Conservation (phyloP, 2,329 filamentous ascomycete species). For the Fusarium coicis region DNA sequence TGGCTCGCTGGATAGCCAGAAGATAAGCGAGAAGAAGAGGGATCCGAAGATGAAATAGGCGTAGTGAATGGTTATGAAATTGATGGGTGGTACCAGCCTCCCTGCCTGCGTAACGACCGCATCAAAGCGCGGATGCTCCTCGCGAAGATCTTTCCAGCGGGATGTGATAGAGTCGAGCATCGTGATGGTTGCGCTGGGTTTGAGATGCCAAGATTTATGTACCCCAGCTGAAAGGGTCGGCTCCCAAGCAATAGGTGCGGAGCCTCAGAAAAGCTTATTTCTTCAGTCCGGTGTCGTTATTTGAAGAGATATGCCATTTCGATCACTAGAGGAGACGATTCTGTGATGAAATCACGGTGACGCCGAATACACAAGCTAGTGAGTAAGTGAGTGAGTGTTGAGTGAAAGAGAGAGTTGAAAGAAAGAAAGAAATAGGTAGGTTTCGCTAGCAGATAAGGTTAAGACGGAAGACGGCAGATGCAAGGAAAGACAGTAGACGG, state of each 20-base stretch:
- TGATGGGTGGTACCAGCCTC: conserved; percentile 56
- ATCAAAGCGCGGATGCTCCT: conserved; percentile 34
- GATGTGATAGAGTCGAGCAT: conserved; percentile 36
- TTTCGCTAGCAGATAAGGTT: neutral
- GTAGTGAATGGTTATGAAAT: conserved; percentile 75
- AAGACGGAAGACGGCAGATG: neutral
- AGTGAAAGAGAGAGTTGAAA: neutral
- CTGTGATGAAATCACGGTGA: neutral
- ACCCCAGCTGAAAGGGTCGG: conserved; percentile 17
- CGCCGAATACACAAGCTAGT: neutral
- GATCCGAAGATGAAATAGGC: conserved; percentile 70
- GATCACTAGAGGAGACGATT: neutral
- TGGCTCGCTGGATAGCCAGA: conserved; percentile 68
- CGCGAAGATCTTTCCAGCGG: conserved; percentile 37
- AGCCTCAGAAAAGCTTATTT: conserved; percentile 6
- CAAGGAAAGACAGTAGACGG: neutral
- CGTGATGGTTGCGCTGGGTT: neutral
- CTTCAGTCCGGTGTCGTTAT: conserved; percentile 10
- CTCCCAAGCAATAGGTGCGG: conserved; percentile 15
- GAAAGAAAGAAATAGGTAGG: neutral
- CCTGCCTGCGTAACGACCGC: neutral
- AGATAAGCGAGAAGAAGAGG: conserved; percentile 67
- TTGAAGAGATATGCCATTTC: conserved; percentile 34
- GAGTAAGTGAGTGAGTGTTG: neutral
- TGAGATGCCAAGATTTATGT: conserved; percentile 20